These are phyloP conservation scores for Podospora sp. DNA, from an alignment of 495 filamentous ascomycete genomes.

Conservation along the genomic window DNA sequence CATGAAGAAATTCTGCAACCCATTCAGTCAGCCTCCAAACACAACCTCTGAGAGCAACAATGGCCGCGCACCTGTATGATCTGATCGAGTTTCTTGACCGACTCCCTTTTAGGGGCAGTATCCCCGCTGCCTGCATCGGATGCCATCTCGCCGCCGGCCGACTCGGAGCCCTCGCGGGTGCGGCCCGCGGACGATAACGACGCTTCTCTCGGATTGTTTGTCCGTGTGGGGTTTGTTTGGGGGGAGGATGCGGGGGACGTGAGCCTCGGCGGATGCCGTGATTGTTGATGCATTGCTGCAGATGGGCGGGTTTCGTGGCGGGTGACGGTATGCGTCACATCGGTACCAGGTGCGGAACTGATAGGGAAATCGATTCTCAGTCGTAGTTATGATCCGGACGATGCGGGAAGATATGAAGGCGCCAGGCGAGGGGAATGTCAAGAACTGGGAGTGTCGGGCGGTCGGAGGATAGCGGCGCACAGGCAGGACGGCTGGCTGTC, in stretches of 20 bases:
- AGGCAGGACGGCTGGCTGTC: slow-evolving; percentile 6
- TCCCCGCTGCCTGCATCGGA: slow-evolving; percentile 43
- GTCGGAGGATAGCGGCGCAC: slow-evolving; percentile 1
- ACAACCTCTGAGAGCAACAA: not conserved
- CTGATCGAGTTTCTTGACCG: slow-evolving; percentile 78
- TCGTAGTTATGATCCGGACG: not conserved
- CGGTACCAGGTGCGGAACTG: slow-evolving; percentile 19
- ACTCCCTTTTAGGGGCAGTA: slow-evolving; percentile 58
- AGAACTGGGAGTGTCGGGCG: not conserved
- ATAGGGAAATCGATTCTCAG: not conserved
- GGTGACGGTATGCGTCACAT: slow-evolving; percentile 26
- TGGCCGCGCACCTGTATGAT: slow-evolving; percentile 75
- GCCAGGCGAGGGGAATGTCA: not conserved
- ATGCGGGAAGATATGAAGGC: not conserved
- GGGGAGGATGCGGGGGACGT: slow-evolving; percentile 68
- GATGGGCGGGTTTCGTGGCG: slow-evolving; percentile 18
- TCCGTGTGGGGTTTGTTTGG: slow-evolving; percentile 66
- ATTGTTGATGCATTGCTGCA: slow-evolving; percentile 77
- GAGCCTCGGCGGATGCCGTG: slow-evolving; percentile 66
- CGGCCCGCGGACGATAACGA: slow-evolving; percentile 41
- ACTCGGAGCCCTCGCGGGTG: slow-evolving; percentile 41
- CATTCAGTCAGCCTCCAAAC: slow-evolving; percentile 23
- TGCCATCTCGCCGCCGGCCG: slow-evolving; percentile 41
- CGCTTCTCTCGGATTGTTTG: slow-evolving; percentile 71
- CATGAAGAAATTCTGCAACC: slow-evolving; percentile 77